A percentile compares a stretch with the other conserved stretches of the same genome.
Evolutionary conservation across 2,329 filamentous ascomycete species (phyloP).

Genomic region (Penicillium sp.): DNA sequence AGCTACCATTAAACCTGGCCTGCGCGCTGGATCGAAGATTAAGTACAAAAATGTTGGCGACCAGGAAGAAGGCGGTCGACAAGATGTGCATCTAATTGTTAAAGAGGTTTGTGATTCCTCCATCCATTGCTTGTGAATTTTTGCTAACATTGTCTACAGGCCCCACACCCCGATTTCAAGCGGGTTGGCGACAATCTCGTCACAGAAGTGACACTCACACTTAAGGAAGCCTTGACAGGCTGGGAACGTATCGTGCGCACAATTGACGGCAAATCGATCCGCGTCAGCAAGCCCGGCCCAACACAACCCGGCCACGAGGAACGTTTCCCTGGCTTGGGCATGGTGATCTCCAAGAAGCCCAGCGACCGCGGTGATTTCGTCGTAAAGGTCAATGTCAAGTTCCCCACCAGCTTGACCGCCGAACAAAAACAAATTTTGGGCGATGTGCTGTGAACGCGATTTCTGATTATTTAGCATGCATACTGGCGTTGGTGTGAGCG

Average conservation of each 20-base stretch:
- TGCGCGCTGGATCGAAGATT: conserved; percentile 97
- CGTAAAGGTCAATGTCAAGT: conserved; percentile 88
- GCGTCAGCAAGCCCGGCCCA: conserved; percentile 75
- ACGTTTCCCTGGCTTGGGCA: conserved; percentile 79
- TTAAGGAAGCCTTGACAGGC: conserved; percentile 93
- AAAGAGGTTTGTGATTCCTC: conserved; percentile 69
- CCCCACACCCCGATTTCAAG: conserved; percentile 79
- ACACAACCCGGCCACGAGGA: conserved; percentile 83
- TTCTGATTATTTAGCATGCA: conserved; percentile 19
- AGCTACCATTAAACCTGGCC: conserved; percentile 90
- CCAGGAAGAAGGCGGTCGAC: conserved; percentile 91
- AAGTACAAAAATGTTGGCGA: conserved; percentile 98
- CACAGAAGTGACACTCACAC: conserved; percentile 73
- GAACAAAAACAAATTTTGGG: conserved; percentile 78
- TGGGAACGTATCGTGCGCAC: conserved; percentile 91
- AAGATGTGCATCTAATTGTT: conserved; percentile 93
- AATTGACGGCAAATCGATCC: conserved; percentile 86
- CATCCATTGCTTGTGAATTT: background rate
- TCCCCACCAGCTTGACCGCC: conserved; percentile 74
- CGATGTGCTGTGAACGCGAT: conserved; percentile 62
- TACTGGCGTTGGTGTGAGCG: conserved; percentile 27
- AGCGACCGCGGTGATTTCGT: conserved; percentile 82
- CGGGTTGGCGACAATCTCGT: conserved; percentile 87
- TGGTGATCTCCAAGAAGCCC: conserved; percentile 92
- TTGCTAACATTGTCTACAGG: conserved; percentile 59